phyloP scores from a whole-genome alignment of 352 stramenopile species.

The Phytophthora nicotianae region DNA sequence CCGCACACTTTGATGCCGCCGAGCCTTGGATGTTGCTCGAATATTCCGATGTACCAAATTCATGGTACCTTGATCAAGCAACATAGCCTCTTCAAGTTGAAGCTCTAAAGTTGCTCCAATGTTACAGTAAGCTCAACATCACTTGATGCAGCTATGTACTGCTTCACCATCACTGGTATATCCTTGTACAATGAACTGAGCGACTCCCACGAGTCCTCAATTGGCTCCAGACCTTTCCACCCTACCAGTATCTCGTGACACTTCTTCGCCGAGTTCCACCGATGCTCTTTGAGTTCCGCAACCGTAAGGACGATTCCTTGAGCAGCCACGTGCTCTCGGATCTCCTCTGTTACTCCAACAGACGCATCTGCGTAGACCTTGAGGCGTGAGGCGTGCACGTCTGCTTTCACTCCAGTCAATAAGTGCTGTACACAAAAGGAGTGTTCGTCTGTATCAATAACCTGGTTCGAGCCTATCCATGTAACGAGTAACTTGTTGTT shows the following conservation, averaged over 20 bases:
- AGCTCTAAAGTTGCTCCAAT: not conserved
- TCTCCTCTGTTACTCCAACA: slow-evolving; percentile 35
- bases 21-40: no score
- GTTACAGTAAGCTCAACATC: not conserved
- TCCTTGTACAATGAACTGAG: slow-evolving; percentile 8
- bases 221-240: slow-evolving; percentile 18
- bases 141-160: not conserved
- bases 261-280: slow-evolving; percentile 3
- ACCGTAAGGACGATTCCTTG: slow-evolving; percentile 32
- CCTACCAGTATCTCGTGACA: slow-evolving; percentile 12
- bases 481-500: slow-evolving; percentile 35
- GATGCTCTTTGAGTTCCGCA: slow-evolving; percentile 19
- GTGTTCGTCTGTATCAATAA: slow-evolving; percentile 24
- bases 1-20: no score
- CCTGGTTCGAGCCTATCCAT: slow-evolving; percentile 35
- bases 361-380: slow-evolving; percentile 40
- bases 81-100: not conserved
- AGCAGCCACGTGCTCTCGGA: slow-evolving; percentile 28
- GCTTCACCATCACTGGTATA: slow-evolving; percentile 20
- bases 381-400: slow-evolving; percentile 36
- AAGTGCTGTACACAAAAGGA: slow-evolving; percentile 27
- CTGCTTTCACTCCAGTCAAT: slow-evolving; percentile 19
- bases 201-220: slow-evolving; percentile 20
- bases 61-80: not conserved
- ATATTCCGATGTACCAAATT: no score